These are phyloP conservation scores for Sinapis alba DNA, from an alignment of 441 rosid genomes.

Conservation along the genomic window DNA sequence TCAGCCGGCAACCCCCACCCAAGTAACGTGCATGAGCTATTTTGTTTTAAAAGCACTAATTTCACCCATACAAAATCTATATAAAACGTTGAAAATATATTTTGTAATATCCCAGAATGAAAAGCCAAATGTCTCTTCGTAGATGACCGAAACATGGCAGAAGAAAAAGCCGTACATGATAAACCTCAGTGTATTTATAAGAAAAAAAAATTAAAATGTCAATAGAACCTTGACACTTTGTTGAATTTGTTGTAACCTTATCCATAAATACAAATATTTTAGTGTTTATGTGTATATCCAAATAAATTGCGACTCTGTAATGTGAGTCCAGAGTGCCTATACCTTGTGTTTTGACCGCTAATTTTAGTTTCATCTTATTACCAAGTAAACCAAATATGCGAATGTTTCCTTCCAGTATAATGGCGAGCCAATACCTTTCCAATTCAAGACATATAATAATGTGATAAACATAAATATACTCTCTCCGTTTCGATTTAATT, in stretches of 20 bases:
- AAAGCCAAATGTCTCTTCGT: slow-evolving; percentile 43
- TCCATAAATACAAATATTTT: slow-evolving; percentile 19
- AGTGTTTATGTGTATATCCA: neutral
- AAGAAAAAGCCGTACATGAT: slow-evolving; percentile 20
- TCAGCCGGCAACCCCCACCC: neutral
- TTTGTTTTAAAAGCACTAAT: neutral
- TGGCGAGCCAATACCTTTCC: slow-evolving; percentile 16
- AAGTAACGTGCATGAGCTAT: slow-evolving; percentile 27
- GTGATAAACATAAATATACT: neutral
- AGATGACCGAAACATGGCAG: slow-evolving; percentile 33
- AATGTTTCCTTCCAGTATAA: slow-evolving; percentile 26
- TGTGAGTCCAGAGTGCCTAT: neutral
- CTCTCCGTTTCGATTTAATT: too few species aligned
- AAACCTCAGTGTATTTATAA: neutral
- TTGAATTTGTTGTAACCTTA: slow-evolving; percentile 33
- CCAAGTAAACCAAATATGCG: slow-evolving; percentile 16
- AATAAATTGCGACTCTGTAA: neutral
- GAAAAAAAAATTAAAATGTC: neutral
- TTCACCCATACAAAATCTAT: neutral
- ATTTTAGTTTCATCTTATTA: neutral
- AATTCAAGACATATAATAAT: neutral
- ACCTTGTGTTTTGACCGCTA: slow-evolving; percentile 6
- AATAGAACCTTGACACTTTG: slow-evolving; percentile 17
- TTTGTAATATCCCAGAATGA: slow-evolving; percentile 22
- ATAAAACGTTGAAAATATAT: slow-evolving; percentile 14